Evolutionary conservation across 2,329 filamentous ascomycete species (phyloP).

Genomic region (Herpotrichia juniperi): DNA sequence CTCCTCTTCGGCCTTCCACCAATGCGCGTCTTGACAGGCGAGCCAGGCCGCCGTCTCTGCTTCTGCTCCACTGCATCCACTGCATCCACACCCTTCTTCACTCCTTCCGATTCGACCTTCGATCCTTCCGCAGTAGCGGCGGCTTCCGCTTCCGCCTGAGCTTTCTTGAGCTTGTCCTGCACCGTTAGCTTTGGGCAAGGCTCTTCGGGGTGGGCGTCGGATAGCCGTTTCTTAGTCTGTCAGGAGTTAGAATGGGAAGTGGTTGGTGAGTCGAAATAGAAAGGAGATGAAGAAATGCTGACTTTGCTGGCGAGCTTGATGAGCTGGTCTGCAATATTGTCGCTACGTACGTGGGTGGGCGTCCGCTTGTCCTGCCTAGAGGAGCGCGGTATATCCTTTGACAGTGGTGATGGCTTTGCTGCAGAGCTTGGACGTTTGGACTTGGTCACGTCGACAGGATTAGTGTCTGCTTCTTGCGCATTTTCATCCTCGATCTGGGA

Average conservation of each 20-base stretch:
- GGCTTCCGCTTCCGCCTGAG: conserved; percentile 52
- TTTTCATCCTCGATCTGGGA: conserved; percentile 40
- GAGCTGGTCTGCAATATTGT: conserved; percentile 30
- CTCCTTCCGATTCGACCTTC: conserved; percentile 16
- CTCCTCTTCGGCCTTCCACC: conserved; percentile 66
- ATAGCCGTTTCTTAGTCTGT: conserved; percentile 46
- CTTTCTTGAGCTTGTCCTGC: conserved; percentile 54
- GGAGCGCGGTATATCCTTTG: conserved; percentile 21
- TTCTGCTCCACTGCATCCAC: conserved; percentile 19
- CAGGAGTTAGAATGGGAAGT: conserved; percentile 30
- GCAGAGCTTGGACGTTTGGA: conserved; percentile 22
- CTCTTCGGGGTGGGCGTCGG: conserved; percentile 45
- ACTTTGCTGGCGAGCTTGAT: conserved; percentile 32
- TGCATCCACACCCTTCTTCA: conserved; percentile 25
- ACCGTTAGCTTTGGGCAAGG: conserved; percentile 50
- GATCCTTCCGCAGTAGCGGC: conserved; percentile 40
- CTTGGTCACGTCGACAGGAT: conserved; percentile 28
- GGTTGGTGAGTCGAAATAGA: conserved; percentile 12
- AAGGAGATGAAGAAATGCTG: conserved; percentile 30
- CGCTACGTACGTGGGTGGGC: conserved; percentile 46
- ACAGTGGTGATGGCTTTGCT: conserved; percentile 15
- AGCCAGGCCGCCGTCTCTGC: conserved; percentile 30
- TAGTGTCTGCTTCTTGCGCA: conserved; percentile 33
- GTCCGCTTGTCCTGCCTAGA: conserved; percentile 36
- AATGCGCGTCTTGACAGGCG: conserved; percentile 54